Evolutionary conservation across 495 filamentous ascomycete species (phyloP), one percentile per base, ranked within the genome.

Genomic region (Saxispiralis lemnorum): DNA sequence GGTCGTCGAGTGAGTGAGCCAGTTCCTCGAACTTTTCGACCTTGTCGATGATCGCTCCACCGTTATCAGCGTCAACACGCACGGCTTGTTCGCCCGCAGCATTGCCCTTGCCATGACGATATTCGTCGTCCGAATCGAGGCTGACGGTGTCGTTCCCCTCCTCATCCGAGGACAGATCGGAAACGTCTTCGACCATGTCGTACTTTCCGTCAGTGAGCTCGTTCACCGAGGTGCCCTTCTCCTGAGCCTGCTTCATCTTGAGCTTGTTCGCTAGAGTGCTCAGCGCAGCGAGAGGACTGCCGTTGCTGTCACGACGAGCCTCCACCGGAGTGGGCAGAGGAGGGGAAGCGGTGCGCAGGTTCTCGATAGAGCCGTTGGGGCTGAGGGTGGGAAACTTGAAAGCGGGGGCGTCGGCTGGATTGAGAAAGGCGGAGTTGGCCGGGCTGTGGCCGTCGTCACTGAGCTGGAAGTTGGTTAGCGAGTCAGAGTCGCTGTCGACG

Each of bases 181-280:
- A 53, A 1, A 48, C 36, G 19, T 53, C 50, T 32, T 53, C 50
- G 12, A 53, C 28, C 46, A 53, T 49, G 35, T 53, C 50, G 31
- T 53, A 53, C 17, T 46, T 19, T 16, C 17, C 19, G 31, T 53
- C 50, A 11, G 38, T 19, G 35, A 45, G 39, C 17, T 45, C 43
- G 19, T 39, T 17, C 7, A 35, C 10, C 36, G 41, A 31, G 17
- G 1, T 6, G n/a, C 31, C 24, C 7, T 17, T 35, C 34, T n/a
- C 16, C n/a, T 20, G 37, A n/a, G n/a, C n/a, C 6, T 24, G 35
- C 2, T 31, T 35, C 41, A 45, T 48, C 16, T 5, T 30, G 24
- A 19, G 6, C 18, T 38, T 31, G 7, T 30, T 30, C 6, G 24
- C 49, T 5, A 39, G 38, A 3, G 48, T 28, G 40, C 45, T 52